phyloP scores from a whole-genome alignment of 2,329 filamentous ascomycete species.

The Paecilomyces sp. region DNA sequence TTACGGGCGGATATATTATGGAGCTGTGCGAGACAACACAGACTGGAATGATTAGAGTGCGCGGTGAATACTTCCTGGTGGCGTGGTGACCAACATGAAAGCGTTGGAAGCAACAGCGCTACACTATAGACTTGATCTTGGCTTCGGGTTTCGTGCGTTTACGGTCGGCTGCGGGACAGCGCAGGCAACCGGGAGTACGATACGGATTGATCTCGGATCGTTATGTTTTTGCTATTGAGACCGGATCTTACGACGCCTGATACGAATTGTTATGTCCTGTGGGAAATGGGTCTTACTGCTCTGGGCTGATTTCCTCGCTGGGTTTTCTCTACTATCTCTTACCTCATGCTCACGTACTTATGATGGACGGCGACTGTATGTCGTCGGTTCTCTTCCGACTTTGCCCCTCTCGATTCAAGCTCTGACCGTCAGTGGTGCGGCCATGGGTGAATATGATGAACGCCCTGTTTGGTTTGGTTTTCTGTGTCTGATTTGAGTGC shows the following conservation, averaged over 20 bases:
- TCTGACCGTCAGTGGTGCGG: neutral
- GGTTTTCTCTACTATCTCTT: neutral
- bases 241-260: neutral
- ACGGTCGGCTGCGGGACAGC: neutral
- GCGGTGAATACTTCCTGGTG: neutral
- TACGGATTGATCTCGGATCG: neutral
- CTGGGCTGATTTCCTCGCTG: neutral
- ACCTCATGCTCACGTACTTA: neutral
- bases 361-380: neutral
- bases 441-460: constrained; percentile 1
- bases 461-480: constrained; percentile 4
- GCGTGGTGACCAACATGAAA: neutral
- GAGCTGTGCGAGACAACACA: neutral
- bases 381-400: neutral
- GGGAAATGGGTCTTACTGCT: neutral
- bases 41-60: neutral
- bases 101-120: neutral
- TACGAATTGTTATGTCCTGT: neutral
- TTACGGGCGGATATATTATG: neutral
- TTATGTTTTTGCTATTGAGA: neutral
- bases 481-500: constrained; percentile 10
- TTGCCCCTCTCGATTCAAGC: neutral
- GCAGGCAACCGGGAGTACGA: neutral
- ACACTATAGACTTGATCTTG: neutral
- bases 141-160: neutral